phyloP scores from a whole-genome alignment of 179 eudicot species.

The Silene noctiflora region DNA sequence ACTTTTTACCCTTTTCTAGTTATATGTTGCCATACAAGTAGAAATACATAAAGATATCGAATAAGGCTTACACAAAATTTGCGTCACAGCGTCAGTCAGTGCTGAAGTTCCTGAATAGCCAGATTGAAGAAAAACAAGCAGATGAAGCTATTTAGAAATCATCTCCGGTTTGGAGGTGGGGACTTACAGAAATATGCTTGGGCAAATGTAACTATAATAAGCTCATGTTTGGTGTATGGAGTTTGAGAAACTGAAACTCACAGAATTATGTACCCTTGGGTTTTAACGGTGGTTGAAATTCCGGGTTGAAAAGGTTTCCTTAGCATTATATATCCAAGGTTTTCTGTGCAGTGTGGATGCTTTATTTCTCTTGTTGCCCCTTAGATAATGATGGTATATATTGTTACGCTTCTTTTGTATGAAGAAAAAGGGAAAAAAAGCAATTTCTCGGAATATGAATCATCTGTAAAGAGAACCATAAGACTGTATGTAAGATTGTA shows the following conservation, averaged over 20 bases:
- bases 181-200: slow-evolving; percentile 1
- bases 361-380: background rate
- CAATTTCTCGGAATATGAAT: background rate
- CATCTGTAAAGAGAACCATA: slow-evolving; percentile 18
- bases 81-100: slow-evolving; percentile 72
- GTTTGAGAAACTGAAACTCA: slow-evolving; percentile 5
- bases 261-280: background rate
- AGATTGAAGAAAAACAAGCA: slow-evolving; percentile 50
- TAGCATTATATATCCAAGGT: background rate
- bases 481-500: slow-evolving; percentile 16
- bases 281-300: slow-evolving; percentile 8
- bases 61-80: slow-evolving; percentile 14
- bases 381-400: slow-evolving; percentile 6
- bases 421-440: background rate
- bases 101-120: slow-evolving; percentile 70
- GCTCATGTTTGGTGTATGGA: slow-evolving; percentile 19
- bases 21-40: background rate
- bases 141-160: slow-evolving; percentile 22
- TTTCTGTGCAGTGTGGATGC: slow-evolving; percentile 1
- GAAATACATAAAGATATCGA: background rate
- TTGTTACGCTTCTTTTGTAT: background rate
- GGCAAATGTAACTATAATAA: slow-evolving; percentile 27
- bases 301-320: slow-evolving; percentile 11
- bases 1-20: background rate
- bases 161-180: background rate